Conservation (phyloP, 2,329 filamentous ascomycete species). For the Fusarium virguliforme region DNA sequence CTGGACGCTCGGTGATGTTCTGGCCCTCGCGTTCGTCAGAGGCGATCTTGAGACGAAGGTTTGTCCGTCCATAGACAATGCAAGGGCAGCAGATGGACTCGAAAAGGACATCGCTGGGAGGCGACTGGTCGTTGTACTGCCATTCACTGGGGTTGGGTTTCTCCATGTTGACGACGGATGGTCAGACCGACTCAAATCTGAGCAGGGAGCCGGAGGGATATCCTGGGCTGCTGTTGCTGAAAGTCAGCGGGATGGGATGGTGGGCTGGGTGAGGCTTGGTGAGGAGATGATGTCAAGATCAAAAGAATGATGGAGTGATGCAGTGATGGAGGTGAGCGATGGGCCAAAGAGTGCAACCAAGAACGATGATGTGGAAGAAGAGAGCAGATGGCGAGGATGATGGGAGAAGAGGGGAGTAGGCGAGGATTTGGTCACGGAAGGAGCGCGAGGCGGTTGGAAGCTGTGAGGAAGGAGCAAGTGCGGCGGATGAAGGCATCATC, state of each 20-base stretch:
- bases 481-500: conserved; percentile 5
- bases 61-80: conserved; percentile 24
- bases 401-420: neutral
- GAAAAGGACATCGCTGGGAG: neutral
- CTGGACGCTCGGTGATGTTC: conserved; percentile 1
- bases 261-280: neutral
- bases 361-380: conserved; percentile 11
- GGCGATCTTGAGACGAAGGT: conserved; percentile 15
- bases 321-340: neutral
- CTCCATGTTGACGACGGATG: neutral
- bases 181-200: too few relatives aligned
- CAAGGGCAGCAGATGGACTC: conserved; percentile 27
- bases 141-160: conserved; percentile 8
- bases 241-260: neutral
- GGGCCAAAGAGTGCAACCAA: conserved; percentile 7
- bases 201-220: too few relatives aligned
- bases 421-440: neutral
- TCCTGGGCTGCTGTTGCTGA: too few relatives aligned
- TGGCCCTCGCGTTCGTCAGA: conserved; percentile 2
- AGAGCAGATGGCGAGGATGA: neutral
- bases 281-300: neutral
- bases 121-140: conserved; percentile 5
- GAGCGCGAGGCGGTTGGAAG: neutral
- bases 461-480: conserved; percentile 4
- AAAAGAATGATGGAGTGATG: conserved; percentile 17